Percentiles rank a stretch among this genome's conserved stretches.
These are phyloP conservation scores for Didymella sp. DNA, from an alignment of 2,329 filamentous ascomycete genomes.

Conservation along the genomic window DNA sequence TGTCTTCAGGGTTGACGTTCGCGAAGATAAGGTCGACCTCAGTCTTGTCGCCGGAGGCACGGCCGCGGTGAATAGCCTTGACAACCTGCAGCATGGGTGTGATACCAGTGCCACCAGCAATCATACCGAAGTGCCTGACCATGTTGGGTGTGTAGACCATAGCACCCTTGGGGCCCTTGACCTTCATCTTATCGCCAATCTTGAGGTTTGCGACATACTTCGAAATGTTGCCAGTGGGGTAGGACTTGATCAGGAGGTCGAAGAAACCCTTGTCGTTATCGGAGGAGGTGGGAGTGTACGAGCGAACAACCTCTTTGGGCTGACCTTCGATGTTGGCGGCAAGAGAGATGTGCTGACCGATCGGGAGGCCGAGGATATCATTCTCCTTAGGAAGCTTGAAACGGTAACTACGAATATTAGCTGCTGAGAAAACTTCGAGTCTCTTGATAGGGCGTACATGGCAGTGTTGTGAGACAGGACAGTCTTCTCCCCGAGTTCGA, in stretches of 20 bases:
- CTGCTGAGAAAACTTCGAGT: neutral
- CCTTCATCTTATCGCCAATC: slow-evolving; percentile 81
- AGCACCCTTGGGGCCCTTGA: slow-evolving; percentile 93
- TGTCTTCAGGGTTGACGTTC: slow-evolving; percentile 92
- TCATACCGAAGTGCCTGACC: slow-evolving; percentile 96
- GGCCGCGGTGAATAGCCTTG: slow-evolving; percentile 84
- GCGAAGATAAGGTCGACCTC: slow-evolving; percentile 91
- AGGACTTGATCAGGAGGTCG: slow-evolving; percentile 97
- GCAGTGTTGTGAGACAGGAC: slow-evolving; percentile 97
- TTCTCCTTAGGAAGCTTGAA: slow-evolving; percentile 80
- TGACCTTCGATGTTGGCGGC: slow-evolving; percentile 63
- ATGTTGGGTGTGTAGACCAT: slow-evolving; percentile 98
- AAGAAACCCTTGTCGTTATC: slow-evolving; percentile 75
- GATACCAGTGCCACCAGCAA: slow-evolving; percentile 95
- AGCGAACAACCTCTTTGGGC: slow-evolving; percentile 52
- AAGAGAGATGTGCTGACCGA: slow-evolving; percentile 98
- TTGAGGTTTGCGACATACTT: slow-evolving; percentile 84
- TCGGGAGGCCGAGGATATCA: slow-evolving; percentile 91
- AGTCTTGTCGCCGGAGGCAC: slow-evolving; percentile 77
- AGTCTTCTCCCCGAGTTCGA: slow-evolving; percentile 92
- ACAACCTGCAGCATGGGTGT: slow-evolving; percentile 98
- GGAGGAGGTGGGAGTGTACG: slow-evolving; percentile 53
- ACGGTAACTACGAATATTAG: slow-evolving; percentile 71
- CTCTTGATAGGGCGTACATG: slow-evolving; percentile 66
- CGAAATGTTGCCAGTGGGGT: slow-evolving; percentile 96